These are phyloP conservation scores for Hemileia vastatrix DNA, from an alignment of 1,284 basidiomycete species.

Conservation along the genomic window DNA sequence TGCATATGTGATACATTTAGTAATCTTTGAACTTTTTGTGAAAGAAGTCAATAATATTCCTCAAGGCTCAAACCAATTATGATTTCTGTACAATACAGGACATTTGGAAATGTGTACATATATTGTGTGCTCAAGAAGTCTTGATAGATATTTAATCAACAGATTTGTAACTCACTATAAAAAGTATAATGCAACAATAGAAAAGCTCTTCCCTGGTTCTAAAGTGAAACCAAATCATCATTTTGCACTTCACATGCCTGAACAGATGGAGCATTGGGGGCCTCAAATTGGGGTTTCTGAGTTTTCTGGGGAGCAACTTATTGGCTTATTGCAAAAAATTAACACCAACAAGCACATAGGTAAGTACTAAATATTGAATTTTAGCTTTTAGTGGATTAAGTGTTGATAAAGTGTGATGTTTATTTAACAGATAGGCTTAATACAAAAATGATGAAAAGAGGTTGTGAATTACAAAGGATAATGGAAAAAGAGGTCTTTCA, in stretches of 20 bases:
- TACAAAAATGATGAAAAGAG: neutral
- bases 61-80: neutral
- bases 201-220: neutral
- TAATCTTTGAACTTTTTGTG: constrained; percentile 1
- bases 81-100: constrained; percentile 1
- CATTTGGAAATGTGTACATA: neutral
- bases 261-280: constrained; percentile 7
- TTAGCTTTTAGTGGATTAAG: too few species aligned
- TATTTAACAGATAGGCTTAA: neutral
- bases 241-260: constrained; percentile 10
- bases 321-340: constrained; percentile 18
- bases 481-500: neutral
- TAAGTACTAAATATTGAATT: neutral
- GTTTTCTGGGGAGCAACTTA: constrained; percentile 4
- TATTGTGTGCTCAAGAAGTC: neutral
- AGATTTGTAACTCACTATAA: neutral
- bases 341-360: constrained; percentile 8
- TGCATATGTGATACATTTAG: neutral
- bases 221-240: constrained; percentile 16
- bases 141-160: neutral
- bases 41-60: neutral
- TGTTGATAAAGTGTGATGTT: too few species aligned
- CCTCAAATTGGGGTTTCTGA: neutral
- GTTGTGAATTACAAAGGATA: constrained; percentile 1
- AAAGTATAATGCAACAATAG: neutral